phyloP scores from a whole-genome alignment of 495 filamentous ascomycete genomes.

The Parathielavia hyrcaniae region DNA sequence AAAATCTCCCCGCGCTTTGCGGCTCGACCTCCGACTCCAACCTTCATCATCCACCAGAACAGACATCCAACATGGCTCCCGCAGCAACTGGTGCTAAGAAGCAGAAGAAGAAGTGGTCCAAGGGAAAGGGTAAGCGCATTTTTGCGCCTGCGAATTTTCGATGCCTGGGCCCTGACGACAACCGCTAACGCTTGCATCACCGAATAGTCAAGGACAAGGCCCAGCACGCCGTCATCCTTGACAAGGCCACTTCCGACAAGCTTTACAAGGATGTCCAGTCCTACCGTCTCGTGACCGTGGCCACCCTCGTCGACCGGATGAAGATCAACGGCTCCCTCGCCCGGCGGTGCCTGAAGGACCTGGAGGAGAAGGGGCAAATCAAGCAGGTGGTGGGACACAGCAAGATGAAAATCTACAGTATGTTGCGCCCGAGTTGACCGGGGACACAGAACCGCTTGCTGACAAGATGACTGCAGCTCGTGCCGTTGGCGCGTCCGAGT shows the following conservation, averaged over 20 bases:
- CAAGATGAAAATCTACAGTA: conserved; percentile 98
- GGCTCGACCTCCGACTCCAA: conserved; percentile 32
- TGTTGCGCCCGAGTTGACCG: conserved; percentile 31
- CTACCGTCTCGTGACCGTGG: conserved; percentile 98
- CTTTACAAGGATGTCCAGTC: conserved; percentile 99
- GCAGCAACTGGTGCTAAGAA: conserved; percentile 86
- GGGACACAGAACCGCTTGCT: conserved; percentile 26
- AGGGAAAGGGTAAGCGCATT: conserved; percentile 65
- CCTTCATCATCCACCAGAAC: conserved; percentile 41
- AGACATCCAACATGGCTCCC: conserved; percentile 57
- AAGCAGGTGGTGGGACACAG: conserved; percentile 96
- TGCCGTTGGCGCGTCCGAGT: conserved; percentile 54
- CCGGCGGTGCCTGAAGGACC: conserved; percentile 77
- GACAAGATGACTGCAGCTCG: conserved; percentile 46
- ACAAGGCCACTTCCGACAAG: conserved; percentile 76
- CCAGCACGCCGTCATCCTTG: conserved; percentile 84
- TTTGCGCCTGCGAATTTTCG: conserved; percentile 5
- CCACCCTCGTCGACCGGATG: conserved; percentile 95
- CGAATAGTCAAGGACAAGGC: conserved; percentile 98
- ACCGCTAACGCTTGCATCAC: conserved; percentile 20
- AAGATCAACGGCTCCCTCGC: conserved; percentile 99
- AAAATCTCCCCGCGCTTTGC: conserved; percentile 40
- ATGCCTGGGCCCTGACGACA: conserved; percentile 8
- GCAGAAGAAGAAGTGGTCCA: conserved; percentile 99
- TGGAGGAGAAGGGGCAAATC: conserved; percentile 97